These are phyloP conservation scores for Gyrodon lividus DNA, from an alignment of 768 basidiomycete species.

Conservation along the genomic window DNA sequence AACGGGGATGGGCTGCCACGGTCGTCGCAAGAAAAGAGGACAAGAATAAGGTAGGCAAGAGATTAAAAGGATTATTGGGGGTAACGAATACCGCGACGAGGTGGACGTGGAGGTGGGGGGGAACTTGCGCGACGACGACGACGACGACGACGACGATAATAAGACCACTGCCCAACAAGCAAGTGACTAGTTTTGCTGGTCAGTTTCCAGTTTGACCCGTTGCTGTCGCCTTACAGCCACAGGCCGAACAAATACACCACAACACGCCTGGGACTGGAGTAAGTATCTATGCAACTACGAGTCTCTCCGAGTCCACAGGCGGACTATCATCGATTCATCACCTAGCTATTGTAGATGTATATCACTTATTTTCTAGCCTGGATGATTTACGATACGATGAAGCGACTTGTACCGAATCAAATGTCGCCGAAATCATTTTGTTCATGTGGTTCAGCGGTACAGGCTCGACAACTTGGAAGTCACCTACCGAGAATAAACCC, in stretches of 20 bases:
- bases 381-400: background rate
- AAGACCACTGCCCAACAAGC: background rate
- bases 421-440: too few species aligned
- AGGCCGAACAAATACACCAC: background rate
- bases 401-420: too few species aligned
- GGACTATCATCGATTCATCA: too few species aligned
- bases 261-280: background rate
- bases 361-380: too few species aligned
- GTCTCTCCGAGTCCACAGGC: background rate
- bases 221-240: background rate
- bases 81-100: background rate
- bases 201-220: background rate
- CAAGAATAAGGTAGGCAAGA: background rate
- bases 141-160: background rate
- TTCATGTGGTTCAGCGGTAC: too few species aligned
- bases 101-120: background rate
- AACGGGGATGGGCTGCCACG: constrained; percentile 3
- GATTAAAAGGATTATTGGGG: background rate
- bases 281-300: background rate
- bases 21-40: constrained; percentile 1
- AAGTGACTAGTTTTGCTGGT: background rate
- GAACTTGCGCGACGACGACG: background rate
- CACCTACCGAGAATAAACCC: too few species aligned
- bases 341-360: too few species aligned
- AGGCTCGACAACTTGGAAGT: too few species aligned